Evolutionary conservation across 257 asterid species (phyloP), one percentile per base, ranked within the genome.

Genomic region (Salvia miltiorrhiza): DNA sequence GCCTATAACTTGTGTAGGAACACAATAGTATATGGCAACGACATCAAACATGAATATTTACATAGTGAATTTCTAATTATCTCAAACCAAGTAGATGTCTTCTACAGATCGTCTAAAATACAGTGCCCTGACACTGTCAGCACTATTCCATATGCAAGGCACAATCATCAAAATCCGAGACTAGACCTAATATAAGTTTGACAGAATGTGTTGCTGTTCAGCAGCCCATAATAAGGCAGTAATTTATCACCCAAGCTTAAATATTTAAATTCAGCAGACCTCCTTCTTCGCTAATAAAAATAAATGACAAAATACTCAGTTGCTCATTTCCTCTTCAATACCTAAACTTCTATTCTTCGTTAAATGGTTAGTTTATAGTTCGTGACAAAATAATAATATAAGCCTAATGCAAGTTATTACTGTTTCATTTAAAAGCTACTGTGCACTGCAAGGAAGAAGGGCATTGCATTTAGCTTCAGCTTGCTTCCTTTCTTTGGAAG

Each of bases 111-210:
- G 28, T 7, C 64, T 9, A 69, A 47, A 52, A 52, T 69, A 43
- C 20, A 69, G 33, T 2, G 35, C 28, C 3, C 63, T 45, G 49
- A 35, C 44, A 21, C 49, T n/a, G 65, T 35, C 5, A 58, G 56
- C 45, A 63, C 49, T 19, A 47, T 32, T 53, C 45, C 57, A 59
- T 35, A 65, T 73, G 67, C 67, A 55, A 33, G 54, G 19, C 26
- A 63, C 43, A 12, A 1, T 35, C 35, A 60, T 49, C 21, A 17
- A 17, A 67, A 40, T 14, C 41, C 44, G 24, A 43, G 64, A 48
- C 78, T 21, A 26, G 17, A 47, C 30, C 30, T 11, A 12, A 20
- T 67, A 19, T 14, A 26, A 30, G 41, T 50, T 26, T 17, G 48
- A 12, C 17, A 26, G 54, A 19, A 21, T 2, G 26, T 17, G 58